Base-by-base conservation (phyloP, 306 rosid species). In the Cercis canadensis region DNA sequence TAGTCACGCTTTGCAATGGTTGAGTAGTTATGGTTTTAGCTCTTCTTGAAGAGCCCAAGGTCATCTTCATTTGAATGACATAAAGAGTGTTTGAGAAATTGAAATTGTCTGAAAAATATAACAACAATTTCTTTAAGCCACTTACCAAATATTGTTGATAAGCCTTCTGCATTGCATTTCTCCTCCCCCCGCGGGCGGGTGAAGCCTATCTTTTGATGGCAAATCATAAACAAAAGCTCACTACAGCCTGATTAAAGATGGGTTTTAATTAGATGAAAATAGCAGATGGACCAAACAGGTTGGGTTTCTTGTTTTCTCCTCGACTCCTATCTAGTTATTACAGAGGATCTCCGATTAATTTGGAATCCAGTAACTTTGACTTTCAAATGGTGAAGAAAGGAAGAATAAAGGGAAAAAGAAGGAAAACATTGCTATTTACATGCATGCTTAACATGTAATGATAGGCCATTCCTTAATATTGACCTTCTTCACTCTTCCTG, bases 401-500 rank as follows among this genome's bases (percentile, higher is more conserved):
- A n/a, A n/a, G n/a, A n/a, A n/a, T n/a, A n/a, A n/a, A n/a, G n/a
- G n/a, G n/a, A n/a, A n/a, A n/a, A n/a, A n/a, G 8, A 15, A 40
- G 49, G 34, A 41, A 68, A 52, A 43, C 50, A 57, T 60, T 65
- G 60, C 53, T 47, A 12, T 43, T 55, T 17, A 54, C 17, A 31
- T 54, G 16, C 53, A 64, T 37, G 55, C 57, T 46, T 72, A 52
- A 62, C 58, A 59, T 59, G 62, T 64, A 63, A 36, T 43, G 59
- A 40, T 17, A 13, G 39, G 34, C 34, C 32, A 31, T 32, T 43
- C 29, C 65, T 32, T 45, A 36, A 46, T 60, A 45, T n/a, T 44
- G 61, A 67, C 57, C 63, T 68, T 68, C n/a, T 16, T 59, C 57
- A 49, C 34, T 67, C 58, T 37, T 72, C 64, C 56, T 65, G 54